Percentiles rank a stretch among this genome's conserved stretches.
phyloP scores from a whole-genome alignment of 495 filamentous ascomycete species.

The Usnea hakonensis region DNA sequence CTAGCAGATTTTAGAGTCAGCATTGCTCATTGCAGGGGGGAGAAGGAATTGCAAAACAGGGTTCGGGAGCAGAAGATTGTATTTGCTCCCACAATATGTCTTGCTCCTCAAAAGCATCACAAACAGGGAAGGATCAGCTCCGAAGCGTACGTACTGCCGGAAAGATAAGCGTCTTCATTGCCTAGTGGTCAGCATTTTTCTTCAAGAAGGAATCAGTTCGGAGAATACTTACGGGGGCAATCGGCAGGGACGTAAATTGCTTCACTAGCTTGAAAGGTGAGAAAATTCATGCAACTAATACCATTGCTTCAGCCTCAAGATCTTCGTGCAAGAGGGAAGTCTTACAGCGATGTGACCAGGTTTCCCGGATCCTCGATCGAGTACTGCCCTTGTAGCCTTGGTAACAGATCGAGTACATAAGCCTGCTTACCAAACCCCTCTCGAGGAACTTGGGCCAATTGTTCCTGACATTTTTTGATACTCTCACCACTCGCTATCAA shows the following conservation, averaged over 20 bases:
- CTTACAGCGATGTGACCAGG: conserved; percentile 17
- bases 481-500: conserved; percentile 46
- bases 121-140: too few relatives aligned
- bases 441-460: conserved; percentile 41
- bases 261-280: conserved; percentile 57
- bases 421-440: conserved; percentile 44
- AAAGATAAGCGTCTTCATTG: too few relatives aligned
- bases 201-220: background rate
- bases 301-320: background rate
- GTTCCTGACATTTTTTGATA: conserved; percentile 42
- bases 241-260: conserved; percentile 70
- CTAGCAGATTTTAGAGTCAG: conserved; percentile 36
- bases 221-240: conserved; percentile 43
- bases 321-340: background rate
- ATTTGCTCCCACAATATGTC: background rate
- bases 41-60: background rate
- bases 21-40: background rate
- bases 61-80: background rate
- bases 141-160: too few relatives aligned
- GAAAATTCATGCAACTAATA: conserved; percentile 59
- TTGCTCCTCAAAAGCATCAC: too few relatives aligned
- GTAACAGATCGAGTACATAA: conserved; percentile 56
- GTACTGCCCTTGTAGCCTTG: conserved; percentile 59
- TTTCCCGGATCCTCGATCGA: conserved; percentile 39
- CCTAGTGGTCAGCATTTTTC: too few relatives aligned